Base-by-base conservation (phyloP, 2,329 filamentous ascomycete species). In the Beauveria pseudobassiana region DNA sequence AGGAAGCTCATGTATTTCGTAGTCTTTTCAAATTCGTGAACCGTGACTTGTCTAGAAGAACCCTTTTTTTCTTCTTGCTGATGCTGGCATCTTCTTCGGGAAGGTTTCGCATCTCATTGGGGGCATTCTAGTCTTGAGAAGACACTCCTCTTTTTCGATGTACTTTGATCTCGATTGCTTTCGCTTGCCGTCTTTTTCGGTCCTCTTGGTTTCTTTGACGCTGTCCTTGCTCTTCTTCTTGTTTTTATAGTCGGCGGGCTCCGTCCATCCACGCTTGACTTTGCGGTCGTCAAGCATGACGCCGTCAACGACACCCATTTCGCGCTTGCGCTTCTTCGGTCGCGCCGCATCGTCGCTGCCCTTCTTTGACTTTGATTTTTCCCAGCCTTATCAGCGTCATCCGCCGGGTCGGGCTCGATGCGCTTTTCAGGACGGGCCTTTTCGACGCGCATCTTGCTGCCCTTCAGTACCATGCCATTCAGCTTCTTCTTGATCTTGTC, bases 401-500 rank as follows among this genome's bases (percentile, higher is more conserved):
- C 59, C 64, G 65, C 69, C 71, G 80, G 65, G 73, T 76, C 62
- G 63, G 40, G 28, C 43, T 63, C 46, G 71, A 66, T 65, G 63
- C 48, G 53, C 61, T 67, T 65, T 49, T 68, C 64, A 2, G 89
- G 86, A 54, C 86, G 85, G 7, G 95, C 95, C 65, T 88, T 86
- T 68, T 97, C 91, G 63, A 99, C 84, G 63, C 86, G 86, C 68
- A 98, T 85, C 75, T 96, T 98, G 63, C 82, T 81, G 9, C 95
- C 95, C 71, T 89, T 95, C 62, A 99, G 77, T 26, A 90, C 88
- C 2, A 88, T 84, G 38, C 93, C 93, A 78, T 96, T 90, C 55
- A 98, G 82, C 77, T 95, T 98, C 77, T 89, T 93, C 77, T 87
- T 91, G 59, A 98, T 76, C 74, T 92, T 96, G n/a, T 93, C 89